phyloP scores from a whole-genome alignment of 306 rosid genomes.

The Sophora flavescens region DNA sequence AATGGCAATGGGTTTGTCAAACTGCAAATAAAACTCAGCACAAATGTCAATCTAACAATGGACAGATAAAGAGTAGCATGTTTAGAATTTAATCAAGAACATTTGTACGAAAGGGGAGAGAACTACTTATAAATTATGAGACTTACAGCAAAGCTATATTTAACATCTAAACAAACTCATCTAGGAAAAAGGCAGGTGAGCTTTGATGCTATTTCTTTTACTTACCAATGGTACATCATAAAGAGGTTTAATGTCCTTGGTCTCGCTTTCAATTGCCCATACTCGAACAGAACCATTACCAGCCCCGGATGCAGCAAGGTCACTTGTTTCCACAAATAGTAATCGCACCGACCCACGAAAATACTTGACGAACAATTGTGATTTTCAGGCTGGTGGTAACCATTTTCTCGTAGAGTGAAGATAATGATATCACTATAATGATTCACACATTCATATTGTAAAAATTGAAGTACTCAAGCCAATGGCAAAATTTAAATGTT shows the following conservation, averaged over 20 bases:
- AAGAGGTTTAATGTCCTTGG: constrained; percentile 64
- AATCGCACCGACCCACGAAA: constrained; percentile 88
- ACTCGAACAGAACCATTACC: constrained; percentile 85
- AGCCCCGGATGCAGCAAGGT: constrained; percentile 95
- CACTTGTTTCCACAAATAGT: constrained; percentile 82
- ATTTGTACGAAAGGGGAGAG: not conserved
- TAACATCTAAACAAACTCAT: constrained; percentile 14
- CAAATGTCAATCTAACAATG: constrained; percentile 16
- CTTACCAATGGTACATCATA: constrained; percentile 83
- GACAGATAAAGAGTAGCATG: not conserved
- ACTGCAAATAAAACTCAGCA: no score
- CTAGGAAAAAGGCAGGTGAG: not conserved
- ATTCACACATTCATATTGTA: constrained; percentile 8
- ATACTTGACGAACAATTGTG: constrained; percentile 57
- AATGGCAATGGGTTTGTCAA: no score
- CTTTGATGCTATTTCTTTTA: constrained; percentile 40
- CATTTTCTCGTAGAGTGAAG: constrained; percentile 71
- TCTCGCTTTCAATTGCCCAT: constrained; percentile 78
- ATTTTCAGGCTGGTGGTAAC: constrained; percentile 52
- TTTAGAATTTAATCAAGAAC: not conserved
- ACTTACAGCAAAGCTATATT: constrained; percentile 6
- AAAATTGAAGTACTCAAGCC: not conserved
- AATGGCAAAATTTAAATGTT: not conserved
- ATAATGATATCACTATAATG: constrained; percentile 42
- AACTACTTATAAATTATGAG: not conserved